These are phyloP conservation scores for Saccharomycodes ludwigii DNA, from an alignment of 805 yeast genomes.

Conservation along the genomic window DNA sequence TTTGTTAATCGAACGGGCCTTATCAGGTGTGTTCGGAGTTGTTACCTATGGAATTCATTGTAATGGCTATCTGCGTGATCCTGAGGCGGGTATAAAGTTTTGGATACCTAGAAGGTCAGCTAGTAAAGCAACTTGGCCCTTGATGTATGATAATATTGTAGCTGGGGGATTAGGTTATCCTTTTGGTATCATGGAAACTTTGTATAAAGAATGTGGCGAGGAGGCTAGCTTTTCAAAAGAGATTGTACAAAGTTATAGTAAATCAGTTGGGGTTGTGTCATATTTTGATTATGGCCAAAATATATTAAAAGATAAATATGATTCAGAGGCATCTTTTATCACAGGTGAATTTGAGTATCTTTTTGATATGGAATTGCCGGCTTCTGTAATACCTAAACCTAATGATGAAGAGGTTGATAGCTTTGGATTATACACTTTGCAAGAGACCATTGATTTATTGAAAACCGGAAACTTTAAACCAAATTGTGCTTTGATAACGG, in stretches of 20 bases:
- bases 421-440: slow-evolving; percentile 51
- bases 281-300: slow-evolving; percentile 38
- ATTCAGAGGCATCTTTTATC: slow-evolving; percentile 39
- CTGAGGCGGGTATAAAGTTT: slow-evolving; percentile 32
- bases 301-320: slow-evolving; percentile 15
- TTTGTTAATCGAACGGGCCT: slow-evolving; percentile 64
- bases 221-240: slow-evolving; percentile 69
- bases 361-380: slow-evolving; percentile 54
- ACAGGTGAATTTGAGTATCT: slow-evolving; percentile 85
- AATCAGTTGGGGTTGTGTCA: slow-evolving; percentile 52
- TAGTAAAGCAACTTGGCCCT: slow-evolving; percentile 79
- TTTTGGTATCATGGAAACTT: slow-evolving; percentile 60
- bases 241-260: slow-evolving; percentile 34
- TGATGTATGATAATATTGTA: slow-evolving; percentile 82
- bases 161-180: slow-evolving; percentile 94
- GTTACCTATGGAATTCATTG: slow-evolving; percentile 85
- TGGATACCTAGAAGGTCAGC: slow-evolving; percentile 83
- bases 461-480: slow-evolving; percentile 66
- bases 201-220: slow-evolving; percentile 75
- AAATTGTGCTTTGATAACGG: slow-evolving; percentile 66
- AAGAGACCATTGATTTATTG: slow-evolving; percentile 42
- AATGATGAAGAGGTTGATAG: slow-evolving; percentile 68
- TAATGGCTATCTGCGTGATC: slow-evolving; percentile 57
- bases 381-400: slow-evolving; percentile 39
- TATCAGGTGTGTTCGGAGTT: slow-evolving; percentile 72